Percentiles rank a stretch among this genome's conserved stretches.
Conservation (phyloP, 108 stramenopile species). For the Asterionellopsis glacialis region DNA sequence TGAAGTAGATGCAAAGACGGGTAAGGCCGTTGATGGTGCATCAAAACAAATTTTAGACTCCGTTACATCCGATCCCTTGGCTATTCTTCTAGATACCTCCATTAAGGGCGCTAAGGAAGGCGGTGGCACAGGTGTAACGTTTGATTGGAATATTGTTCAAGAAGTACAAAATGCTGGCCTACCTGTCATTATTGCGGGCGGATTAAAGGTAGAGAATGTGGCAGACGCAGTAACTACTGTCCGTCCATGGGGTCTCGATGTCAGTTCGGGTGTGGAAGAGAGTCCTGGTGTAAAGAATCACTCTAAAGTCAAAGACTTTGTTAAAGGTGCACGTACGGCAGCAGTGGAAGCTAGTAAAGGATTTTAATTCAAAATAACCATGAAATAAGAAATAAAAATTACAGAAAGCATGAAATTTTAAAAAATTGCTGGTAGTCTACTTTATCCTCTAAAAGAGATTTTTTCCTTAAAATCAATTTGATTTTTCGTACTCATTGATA, state of each 20-base stretch:
- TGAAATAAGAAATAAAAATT: too few relatives aligned
- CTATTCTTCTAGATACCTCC: constrained; percentile 90
- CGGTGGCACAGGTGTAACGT: constrained; percentile 92
- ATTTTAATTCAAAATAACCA: too few relatives aligned
- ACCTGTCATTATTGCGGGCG: constrained; percentile 97
- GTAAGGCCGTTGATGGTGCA: constrained; percentile 37
- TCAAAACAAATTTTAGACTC: constrained; percentile 54
- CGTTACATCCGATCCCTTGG: constrained; percentile 70
- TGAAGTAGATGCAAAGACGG: constrained; percentile 49
- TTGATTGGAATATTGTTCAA: constrained; percentile 91
- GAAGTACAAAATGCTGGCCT: constrained; percentile 76
- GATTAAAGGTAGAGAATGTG: constrained; percentile 86
- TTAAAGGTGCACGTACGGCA: constrained; percentile 61
- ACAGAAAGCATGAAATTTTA: not conserved
- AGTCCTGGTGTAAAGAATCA: constrained; percentile 86
- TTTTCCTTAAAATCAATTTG: too few relatives aligned
- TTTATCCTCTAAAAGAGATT: not conserved
- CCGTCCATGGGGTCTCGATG: constrained; percentile 92
- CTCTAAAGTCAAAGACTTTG: constrained; percentile 73
- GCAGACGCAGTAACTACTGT: constrained; percentile 61
- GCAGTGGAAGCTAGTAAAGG: constrained; percentile 80
- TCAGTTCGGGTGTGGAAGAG: constrained; percentile 91
- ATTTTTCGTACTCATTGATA: too few relatives aligned
- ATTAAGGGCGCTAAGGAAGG: constrained; percentile 78
- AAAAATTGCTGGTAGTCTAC: not conserved